These are phyloP conservation scores for Hyphodiscus hymeniophilus DNA, from an alignment of 495 filamentous ascomycete genomes.

Conservation along the genomic window DNA sequence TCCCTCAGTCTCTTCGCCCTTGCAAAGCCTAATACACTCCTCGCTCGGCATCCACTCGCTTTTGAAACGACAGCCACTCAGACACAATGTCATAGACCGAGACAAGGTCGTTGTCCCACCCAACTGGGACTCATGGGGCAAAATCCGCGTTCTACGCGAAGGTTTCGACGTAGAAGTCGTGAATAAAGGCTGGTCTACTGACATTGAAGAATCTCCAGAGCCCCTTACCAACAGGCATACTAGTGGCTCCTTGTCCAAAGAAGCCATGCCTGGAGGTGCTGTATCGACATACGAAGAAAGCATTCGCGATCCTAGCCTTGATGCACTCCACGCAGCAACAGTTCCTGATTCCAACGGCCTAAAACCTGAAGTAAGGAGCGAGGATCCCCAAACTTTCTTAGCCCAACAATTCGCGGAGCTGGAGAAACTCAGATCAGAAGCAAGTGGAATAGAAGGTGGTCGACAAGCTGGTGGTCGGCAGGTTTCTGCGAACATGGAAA, in stretches of 20 bases:
- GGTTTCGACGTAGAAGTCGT: slow-evolving; percentile 87
- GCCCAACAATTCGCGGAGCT: slow-evolving; percentile 61
- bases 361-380: slow-evolving; percentile 58
- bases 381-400: slow-evolving; percentile 77
- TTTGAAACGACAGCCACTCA: slow-evolving; percentile 71
- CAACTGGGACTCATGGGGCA: slow-evolving; percentile 98
- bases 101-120: slow-evolving; percentile 91
- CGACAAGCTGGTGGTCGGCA: slow-evolving; percentile 11
- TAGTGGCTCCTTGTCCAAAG: slow-evolving; percentile 8
- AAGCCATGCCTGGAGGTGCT: slow-evolving; percentile 42
- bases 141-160: slow-evolving; percentile 89
- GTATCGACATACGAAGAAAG: slow-evolving; percentile 71
- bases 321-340: slow-evolving; percentile 43
- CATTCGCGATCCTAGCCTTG: slow-evolving; percentile 62
- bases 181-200: slow-evolving; percentile 74
- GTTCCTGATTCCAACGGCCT: slow-evolving; percentile 37
- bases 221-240: slow-evolving; percentile 18
- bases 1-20: slow-evolving; percentile 65
- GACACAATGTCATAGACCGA: slow-evolving; percentile 91
- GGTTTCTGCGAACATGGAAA: slow-evolving; percentile 3
- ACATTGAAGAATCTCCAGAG: slow-evolving; percentile 50
- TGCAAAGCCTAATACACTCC: slow-evolving; percentile 79
- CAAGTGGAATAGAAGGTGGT: slow-evolving; percentile 26
- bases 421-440: slow-evolving; percentile 51
- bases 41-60: slow-evolving; percentile 86